These are phyloP conservation scores for Millerozyma acaciae DNA, from an alignment of 805 yeast species.

Conservation along the genomic window DNA sequence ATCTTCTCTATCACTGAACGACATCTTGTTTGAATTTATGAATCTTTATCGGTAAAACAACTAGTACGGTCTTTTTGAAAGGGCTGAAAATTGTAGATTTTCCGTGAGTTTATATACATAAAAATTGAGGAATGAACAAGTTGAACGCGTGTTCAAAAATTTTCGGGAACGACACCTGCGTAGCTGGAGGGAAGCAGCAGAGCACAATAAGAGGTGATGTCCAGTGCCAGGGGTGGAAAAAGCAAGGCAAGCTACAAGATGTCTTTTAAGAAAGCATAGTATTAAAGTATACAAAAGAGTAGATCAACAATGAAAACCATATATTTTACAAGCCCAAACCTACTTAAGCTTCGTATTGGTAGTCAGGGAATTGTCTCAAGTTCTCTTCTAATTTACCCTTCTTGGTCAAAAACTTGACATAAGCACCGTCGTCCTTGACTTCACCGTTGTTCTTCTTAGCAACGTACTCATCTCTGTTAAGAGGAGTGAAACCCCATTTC, in stretches of 20 bases:
- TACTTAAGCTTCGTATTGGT: slow-evolving; percentile 50
- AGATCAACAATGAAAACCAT: slow-evolving; percentile 1
- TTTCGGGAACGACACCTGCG: too few species aligned
- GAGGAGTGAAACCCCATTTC: slow-evolving; percentile 99
- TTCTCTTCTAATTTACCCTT: slow-evolving; percentile 93
- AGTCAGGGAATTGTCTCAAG: slow-evolving; percentile 93
- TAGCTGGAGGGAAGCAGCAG: too few species aligned
- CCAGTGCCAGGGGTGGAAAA: too few species aligned
- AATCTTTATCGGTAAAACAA: too few species aligned
- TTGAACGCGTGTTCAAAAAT: too few species aligned
- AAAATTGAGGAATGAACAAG: too few species aligned
- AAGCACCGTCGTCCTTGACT: slow-evolving; percentile 99
- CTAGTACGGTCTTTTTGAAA: too few species aligned
- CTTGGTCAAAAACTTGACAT: slow-evolving; percentile 95
- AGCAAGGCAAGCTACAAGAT: too few species aligned
- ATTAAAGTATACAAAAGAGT: slow-evolving; percentile 1
- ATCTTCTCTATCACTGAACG: slow-evolving; percentile 70
- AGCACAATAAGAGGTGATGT: too few species aligned
- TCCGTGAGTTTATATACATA: too few species aligned
- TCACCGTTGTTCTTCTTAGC: slow-evolving; percentile 94
- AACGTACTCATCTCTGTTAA: slow-evolving; percentile 96
- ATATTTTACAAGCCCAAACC: background rate
- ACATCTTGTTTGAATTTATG: slow-evolving; percentile 38
- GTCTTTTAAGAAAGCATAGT: too few species aligned
- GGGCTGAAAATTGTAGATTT: too few species aligned